A percentile compares a stretch with the other conserved stretches of the same genome.
Evolutionary conservation across 768 basidiomycete genomes (phyloP).

Genomic region (Mycena vitilis): DNA sequence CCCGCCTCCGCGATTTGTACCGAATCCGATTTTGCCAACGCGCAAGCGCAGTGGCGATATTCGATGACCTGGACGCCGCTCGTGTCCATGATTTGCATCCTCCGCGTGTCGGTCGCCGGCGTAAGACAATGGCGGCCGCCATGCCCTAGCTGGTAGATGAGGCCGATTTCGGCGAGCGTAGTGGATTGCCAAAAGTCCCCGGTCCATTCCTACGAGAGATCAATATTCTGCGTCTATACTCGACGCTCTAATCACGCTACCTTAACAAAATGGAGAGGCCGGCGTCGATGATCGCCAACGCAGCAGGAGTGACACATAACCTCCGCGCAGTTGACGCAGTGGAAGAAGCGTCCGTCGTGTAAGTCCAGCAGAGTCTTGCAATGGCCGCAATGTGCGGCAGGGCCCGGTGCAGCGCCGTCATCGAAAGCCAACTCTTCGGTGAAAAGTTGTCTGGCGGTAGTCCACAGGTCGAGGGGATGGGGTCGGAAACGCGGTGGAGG

Average conservation of each 20-base stretch:
- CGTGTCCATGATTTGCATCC: not conserved
- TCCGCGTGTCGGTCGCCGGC: not conserved
- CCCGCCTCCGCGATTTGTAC: not conserved
- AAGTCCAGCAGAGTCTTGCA: not conserved
- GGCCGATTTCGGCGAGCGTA: not conserved
- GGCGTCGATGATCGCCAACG: not conserved
- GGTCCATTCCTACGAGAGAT: not conserved
- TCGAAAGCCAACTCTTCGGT: not conserved
- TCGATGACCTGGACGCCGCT: not conserved
- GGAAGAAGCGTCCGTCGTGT: not conserved
- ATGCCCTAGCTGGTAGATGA: not conserved
- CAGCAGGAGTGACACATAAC: not conserved
- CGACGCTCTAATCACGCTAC: not conserved
- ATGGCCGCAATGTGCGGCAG: constrained; percentile 1
- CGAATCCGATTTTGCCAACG: not conserved
- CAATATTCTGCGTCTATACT: too few relatives aligned
- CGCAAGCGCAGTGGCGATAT: not conserved
- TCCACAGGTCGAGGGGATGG: not conserved
- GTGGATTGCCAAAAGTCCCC: not conserved
- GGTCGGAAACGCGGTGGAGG: not conserved
- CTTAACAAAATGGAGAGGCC: not conserved
- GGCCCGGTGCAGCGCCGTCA: not conserved
- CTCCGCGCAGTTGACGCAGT: not conserved
- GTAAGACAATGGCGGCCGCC: not conserved
- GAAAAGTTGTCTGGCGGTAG: not conserved